These are phyloP conservation scores for Scenedesmus sp. DNA, from an alignment of 163 green algal genomes.

Conservation along the genomic window DNA sequence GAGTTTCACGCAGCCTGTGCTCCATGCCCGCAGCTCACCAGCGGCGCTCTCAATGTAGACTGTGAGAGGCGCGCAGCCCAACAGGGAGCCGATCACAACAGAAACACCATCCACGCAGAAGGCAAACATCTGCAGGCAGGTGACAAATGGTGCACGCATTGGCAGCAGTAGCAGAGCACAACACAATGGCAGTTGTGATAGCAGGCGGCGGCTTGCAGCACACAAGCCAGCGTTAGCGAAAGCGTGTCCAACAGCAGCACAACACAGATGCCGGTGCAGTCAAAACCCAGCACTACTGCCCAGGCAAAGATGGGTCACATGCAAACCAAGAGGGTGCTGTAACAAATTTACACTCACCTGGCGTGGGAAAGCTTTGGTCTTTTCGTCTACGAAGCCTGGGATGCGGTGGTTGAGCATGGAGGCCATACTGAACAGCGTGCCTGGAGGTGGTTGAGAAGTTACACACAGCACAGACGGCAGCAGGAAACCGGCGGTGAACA, in stretches of 20 bases:
- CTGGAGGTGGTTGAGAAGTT: background rate
- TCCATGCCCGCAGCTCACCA: background rate
- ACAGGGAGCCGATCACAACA: slow-evolving; percentile 83
- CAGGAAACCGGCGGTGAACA: too few relatives aligned
- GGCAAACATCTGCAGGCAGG: slow-evolving; percentile 50
- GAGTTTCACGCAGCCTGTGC: background rate
- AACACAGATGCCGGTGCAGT: too few relatives aligned
- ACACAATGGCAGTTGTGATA: background rate
- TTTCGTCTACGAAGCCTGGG: slow-evolving; percentile 55
- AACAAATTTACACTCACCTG: slow-evolving; percentile 2
- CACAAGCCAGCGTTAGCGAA: too few relatives aligned
- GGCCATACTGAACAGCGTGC: slow-evolving; percentile 77
- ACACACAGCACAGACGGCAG: background rate
- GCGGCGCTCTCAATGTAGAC: slow-evolving; percentile 57
- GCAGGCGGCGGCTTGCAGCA: too few relatives aligned
- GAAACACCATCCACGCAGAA: slow-evolving; percentile 82
- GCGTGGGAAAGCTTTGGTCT: slow-evolving; percentile 51
- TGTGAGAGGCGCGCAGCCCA: slow-evolving; percentile 83
- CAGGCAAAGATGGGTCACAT: too few relatives aligned
- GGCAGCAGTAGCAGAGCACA: background rate
- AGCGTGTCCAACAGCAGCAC: too few relatives aligned
- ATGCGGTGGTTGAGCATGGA: slow-evolving; percentile 68
- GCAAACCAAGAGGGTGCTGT: background rate
- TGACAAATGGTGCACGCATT: background rate
- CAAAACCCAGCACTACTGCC: too few relatives aligned